Percentiles rank a stretch among this genome's conserved stretches.
Evolutionary conservation across 805 yeast species (phyloP).

Genomic region (Candida odintsovae): DNA sequence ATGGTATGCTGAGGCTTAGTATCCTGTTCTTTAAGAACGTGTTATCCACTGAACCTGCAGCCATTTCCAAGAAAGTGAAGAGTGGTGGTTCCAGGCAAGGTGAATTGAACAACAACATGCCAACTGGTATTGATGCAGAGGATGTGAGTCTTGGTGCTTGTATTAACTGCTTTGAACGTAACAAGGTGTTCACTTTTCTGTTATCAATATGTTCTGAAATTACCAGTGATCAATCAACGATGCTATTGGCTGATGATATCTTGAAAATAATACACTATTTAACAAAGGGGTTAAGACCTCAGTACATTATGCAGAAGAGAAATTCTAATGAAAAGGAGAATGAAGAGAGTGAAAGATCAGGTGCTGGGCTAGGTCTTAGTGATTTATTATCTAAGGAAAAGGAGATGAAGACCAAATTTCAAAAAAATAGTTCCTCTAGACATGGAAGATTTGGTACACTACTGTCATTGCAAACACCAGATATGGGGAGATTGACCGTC

Average conservation of each 20-base stretch:
- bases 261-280: slow-evolving; percentile 67
- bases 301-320: slow-evolving; percentile 11
- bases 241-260: slow-evolving; percentile 53
- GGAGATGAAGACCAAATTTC: slow-evolving; percentile 41
- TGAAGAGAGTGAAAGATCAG: not conserved
- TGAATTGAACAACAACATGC: slow-evolving; percentile 33
- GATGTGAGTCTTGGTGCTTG: slow-evolving; percentile 65
- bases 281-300: slow-evolving; percentile 47
- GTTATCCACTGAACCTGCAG: slow-evolving; percentile 70
- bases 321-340: not conserved
- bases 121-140: slow-evolving; percentile 50
- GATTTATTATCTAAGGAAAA: slow-evolving; percentile 58
- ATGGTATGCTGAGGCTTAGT: slow-evolving; percentile 64
- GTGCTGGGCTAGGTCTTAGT: slow-evolving; percentile 7
- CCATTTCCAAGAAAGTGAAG: slow-evolving; percentile 37
- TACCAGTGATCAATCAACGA: slow-evolving; percentile 56
- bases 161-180: slow-evolving; percentile 52
- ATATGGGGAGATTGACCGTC: slow-evolving; percentile 53
- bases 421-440: slow-evolving; percentile 54
- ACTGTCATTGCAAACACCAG: slow-evolving; percentile 61
- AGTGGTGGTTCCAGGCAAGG: slow-evolving; percentile 32
- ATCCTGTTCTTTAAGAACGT: slow-evolving; percentile 73
- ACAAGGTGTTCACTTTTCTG: slow-evolving; percentile 67
- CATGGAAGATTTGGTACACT: slow-evolving; percentile 92
- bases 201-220: slow-evolving; percentile 66